A percentile compares a stretch with the other conserved stretches of the same genome.
These are phyloP conservation scores for Neodidymelliopsis sp. DNA, from an alignment of 2,329 filamentous ascomycete genomes.

Conservation along the genomic window DNA sequence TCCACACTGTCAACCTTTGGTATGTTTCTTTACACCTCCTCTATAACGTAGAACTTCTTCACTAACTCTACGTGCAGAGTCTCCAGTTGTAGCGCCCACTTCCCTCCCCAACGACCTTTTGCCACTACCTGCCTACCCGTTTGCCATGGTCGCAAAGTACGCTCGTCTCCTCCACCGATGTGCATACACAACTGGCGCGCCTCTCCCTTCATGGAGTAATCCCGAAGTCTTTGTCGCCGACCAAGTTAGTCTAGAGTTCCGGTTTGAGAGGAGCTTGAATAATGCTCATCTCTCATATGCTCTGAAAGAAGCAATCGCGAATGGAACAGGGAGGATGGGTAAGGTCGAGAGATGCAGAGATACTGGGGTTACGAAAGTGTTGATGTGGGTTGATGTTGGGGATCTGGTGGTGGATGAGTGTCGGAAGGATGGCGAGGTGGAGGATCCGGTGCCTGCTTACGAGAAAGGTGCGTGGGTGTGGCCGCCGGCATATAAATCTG, in stretches of 20 bases:
- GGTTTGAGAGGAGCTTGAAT: constrained; percentile 2
- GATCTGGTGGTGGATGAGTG: constrained; percentile 11
- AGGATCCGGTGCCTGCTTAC: constrained; percentile 20
- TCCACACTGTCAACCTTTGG: constrained; percentile 2
- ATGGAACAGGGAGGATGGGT: constrained; percentile 23
- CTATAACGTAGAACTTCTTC: too few species aligned
- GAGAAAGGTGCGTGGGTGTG: constrained; percentile 17
- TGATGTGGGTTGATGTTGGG: constrained; percentile 24
- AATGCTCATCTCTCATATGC: constrained; percentile 15
- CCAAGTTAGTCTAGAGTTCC: constrained; percentile 23
- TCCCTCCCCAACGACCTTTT: background rate
- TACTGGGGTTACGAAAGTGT: constrained; percentile 16
- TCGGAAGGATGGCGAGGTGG: constrained; percentile 5
- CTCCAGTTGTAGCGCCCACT: constrained; percentile 1
- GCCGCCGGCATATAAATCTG: constrained; percentile 17
- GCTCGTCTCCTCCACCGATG: constrained; percentile 17
- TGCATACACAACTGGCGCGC: constrained; percentile 13
- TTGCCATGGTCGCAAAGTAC: constrained; percentile 15
- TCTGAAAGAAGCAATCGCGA: constrained; percentile 17
- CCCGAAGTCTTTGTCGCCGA: constrained; percentile 17
- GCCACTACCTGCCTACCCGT: constrained; percentile 3
- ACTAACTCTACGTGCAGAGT: constrained; percentile 1
- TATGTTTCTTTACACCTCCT: background rate
- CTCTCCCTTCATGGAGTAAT: constrained; percentile 19
- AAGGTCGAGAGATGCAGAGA: constrained; percentile 13